Evolutionary conservation across 2,329 filamentous ascomycete species (phyloP).

Genomic region (Aspergillus fructus): DNA sequence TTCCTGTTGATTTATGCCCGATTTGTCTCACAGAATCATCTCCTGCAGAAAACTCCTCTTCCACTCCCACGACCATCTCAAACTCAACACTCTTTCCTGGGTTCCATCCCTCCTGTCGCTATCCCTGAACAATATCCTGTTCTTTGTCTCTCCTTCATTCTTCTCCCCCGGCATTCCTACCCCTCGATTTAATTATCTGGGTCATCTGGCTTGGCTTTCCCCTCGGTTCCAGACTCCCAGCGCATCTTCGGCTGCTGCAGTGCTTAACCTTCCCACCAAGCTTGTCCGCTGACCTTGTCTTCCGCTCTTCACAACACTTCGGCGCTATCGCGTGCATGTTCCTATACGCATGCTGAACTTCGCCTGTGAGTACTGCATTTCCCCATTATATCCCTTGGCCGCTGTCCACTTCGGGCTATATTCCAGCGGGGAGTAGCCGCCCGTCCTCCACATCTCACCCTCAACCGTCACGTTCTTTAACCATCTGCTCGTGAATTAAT

Average conservation of each 20-base stretch:
- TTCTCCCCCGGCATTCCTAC: constrained; percentile 9
- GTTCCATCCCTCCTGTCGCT: constrained; percentile 10
- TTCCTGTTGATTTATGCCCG: background rate
- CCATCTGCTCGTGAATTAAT: background rate
- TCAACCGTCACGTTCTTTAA: background rate
- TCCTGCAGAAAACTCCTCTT: constrained; percentile 8
- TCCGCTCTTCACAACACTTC: background rate
- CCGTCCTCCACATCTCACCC: background rate
- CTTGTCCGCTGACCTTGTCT: constrained; percentile 14
- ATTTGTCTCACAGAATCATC: background rate
- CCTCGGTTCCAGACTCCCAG: constrained; percentile 3
- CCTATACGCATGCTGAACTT: constrained; percentile 1
- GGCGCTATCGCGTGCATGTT: constrained; percentile 3
- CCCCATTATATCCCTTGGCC: background rate
- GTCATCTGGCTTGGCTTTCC: constrained; percentile 11
- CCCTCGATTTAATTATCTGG: constrained; percentile 9
- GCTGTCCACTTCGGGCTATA: constrained; percentile 3
- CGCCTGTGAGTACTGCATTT: background rate
- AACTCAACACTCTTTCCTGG: constrained; percentile 9
- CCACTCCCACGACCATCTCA: background rate
- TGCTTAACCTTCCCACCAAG: constrained; percentile 10
- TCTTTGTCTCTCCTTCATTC: constrained; percentile 19
- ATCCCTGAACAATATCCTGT: constrained; percentile 1
- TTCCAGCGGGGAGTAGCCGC: constrained; percentile 6
- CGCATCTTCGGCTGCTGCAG: constrained; percentile 11